phyloP scores from a whole-genome alignment of 225 moss, liverwort and hornwort species.

The Straminergon stramineum region DNA sequence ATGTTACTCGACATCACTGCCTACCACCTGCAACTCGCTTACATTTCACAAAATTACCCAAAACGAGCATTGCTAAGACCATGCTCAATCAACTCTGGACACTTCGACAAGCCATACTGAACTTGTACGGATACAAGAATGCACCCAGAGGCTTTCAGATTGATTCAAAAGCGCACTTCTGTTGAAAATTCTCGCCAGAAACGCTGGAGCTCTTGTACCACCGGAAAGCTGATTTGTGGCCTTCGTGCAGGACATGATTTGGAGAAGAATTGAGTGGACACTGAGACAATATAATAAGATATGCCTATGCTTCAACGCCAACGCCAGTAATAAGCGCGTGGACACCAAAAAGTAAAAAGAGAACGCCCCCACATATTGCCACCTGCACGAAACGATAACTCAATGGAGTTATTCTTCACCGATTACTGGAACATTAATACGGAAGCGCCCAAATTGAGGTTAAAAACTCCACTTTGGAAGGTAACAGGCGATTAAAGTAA shows the following conservation, averaged over 20 bases:
- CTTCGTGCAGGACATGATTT: neutral
- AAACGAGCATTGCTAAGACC: neutral
- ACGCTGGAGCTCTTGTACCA: neutral
- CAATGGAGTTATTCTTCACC: neutral
- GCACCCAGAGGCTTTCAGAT: neutral
- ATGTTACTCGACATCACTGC: neutral
- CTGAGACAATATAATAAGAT: neutral
- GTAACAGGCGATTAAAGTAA: neutral
- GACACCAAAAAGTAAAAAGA: constrained; percentile 70
- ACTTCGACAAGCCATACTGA: neutral
- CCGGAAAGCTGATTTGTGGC: neutral
- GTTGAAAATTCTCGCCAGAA: neutral
- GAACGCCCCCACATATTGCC: constrained; percentile 64
- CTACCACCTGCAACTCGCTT: neutral
- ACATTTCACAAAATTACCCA: neutral
- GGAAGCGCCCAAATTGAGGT: no score
- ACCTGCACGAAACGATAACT: constrained; percentile 36
- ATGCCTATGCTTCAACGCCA: constrained; percentile 14
- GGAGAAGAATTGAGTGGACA: neutral
- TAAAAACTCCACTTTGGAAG: neutral
- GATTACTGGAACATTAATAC: neutral
- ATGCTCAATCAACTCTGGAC: neutral
- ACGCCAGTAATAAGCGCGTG: constrained; percentile 55
- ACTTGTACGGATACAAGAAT: neutral
- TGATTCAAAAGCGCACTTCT: neutral